Conservation (phyloP, 2,329 filamentous ascomycete species). For the Cytospora schulzeri region DNA sequence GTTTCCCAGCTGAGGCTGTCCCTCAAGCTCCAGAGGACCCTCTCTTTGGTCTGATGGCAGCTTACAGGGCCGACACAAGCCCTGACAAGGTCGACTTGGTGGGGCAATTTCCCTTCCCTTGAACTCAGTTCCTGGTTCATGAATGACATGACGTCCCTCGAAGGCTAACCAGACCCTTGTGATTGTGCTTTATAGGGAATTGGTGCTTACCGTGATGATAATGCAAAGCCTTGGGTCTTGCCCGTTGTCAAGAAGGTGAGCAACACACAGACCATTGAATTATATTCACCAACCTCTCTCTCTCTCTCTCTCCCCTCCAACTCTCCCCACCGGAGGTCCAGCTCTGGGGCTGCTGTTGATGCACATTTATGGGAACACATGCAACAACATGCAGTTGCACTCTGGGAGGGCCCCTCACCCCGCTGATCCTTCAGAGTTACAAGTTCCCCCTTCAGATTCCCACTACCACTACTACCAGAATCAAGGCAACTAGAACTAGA, state of each 20-base stretch:
- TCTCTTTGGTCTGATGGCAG: constrained; percentile 89
- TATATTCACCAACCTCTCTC: too few relatives aligned
- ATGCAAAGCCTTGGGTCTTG: constrained; percentile 95
- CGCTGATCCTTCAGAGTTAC: constrained; percentile 24
- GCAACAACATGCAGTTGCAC: constrained; percentile 14
- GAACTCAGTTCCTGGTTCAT: neutral
- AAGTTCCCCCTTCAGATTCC: constrained; percentile 11
- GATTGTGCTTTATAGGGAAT: constrained; percentile 55
- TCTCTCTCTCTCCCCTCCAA: constrained; percentile 2
- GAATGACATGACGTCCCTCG: constrained; percentile 13
- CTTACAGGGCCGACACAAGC: constrained; percentile 77
- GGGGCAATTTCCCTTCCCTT: constrained; percentile 41
- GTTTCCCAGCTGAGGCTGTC: constrained; percentile 75
- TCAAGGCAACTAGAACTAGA: constrained; percentile 1
- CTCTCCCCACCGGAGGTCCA: neutral
- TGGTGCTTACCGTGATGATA: constrained; percentile 92
- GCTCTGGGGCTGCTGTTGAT: neutral
- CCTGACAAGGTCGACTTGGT: constrained; percentile 90
- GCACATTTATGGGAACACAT: constrained; percentile 4
- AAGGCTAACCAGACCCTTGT: constrained; percentile 10
- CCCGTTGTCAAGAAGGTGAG: constrained; percentile 94
- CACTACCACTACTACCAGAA: neutral
- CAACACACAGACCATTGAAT: neutral
- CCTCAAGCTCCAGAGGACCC: constrained; percentile 93
- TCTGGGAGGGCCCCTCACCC: too few relatives aligned